Percentiles rank a stretch among this genome's conserved stretches.
These are phyloP conservation scores for Aspergillus sp. DNA, from an alignment of 2,329 filamentous ascomycete species.

Conservation along the genomic window DNA sequence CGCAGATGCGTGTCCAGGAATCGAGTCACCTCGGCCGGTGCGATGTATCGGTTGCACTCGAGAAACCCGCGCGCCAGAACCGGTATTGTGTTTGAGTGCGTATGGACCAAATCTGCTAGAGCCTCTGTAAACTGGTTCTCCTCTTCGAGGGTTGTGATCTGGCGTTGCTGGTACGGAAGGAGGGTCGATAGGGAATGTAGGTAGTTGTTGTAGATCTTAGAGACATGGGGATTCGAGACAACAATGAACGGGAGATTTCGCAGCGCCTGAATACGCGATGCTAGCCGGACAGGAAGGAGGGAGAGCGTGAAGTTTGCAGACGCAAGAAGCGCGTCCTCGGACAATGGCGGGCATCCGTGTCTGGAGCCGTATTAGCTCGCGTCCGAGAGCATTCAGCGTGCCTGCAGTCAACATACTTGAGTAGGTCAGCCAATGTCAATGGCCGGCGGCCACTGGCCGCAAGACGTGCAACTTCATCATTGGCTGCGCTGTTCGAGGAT, in stretches of 20 bases:
- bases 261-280: conserved; percentile 85
- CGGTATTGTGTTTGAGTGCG: conserved; percentile 89
- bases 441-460: conserved; percentile 70
- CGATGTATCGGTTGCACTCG: conserved; percentile 86
- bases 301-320: conserved; percentile 95
- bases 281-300: conserved; percentile 82
- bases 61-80: conserved; percentile 85
- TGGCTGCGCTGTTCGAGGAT: conserved; percentile 46
- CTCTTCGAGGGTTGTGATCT: conserved; percentile 69
- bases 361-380: conserved; percentile 23
- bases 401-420: conserved; percentile 52
- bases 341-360: conserved; percentile 75
- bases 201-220: conserved; percentile 92
- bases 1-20: conserved; percentile 92
- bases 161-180: conserved; percentile 67
- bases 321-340: conserved; percentile 66
- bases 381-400: too few species aligned
- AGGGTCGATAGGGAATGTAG: conserved; percentile 84
- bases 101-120: conserved; percentile 89
- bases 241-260: conserved; percentile 95
- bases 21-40: conserved; percentile 67
- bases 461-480: conserved; percentile 69
- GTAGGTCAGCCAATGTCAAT: conserved; percentile 76
- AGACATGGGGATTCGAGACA: conserved; percentile 93
- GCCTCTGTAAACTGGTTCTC: conserved; percentile 87